phyloP scores from a whole-genome alignment of 805 yeast genomes.

The Candida methanosorbosa region DNA sequence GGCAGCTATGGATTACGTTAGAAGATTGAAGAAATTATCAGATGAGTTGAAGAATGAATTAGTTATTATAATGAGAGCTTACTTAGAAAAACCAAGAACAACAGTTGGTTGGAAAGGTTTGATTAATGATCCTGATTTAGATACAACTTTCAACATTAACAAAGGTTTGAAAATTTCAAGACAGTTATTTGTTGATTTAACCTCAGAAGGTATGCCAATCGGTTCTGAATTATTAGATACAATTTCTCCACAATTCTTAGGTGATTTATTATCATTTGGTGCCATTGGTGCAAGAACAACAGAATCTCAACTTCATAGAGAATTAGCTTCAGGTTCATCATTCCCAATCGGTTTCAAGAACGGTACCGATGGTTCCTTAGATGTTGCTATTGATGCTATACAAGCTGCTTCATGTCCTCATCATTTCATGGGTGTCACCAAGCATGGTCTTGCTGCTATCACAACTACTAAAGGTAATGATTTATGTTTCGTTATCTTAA shows the following conservation, averaged over 20 bases:
- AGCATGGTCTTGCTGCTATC: constrained; percentile 94
- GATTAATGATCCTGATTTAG: constrained; percentile 94
- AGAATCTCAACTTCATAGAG: constrained; percentile 96
- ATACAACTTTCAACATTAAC: constrained; percentile 86
- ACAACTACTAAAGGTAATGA: constrained; percentile 92
- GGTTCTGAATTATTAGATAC: constrained; percentile 98
- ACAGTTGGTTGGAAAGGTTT: constrained; percentile 99
- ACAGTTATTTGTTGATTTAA: constrained; percentile 75
- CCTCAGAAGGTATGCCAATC: constrained; percentile 71
- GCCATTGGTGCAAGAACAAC: constrained; percentile 99
- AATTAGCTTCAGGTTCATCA: constrained; percentile 90
- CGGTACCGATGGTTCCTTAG: constrained; percentile 94
- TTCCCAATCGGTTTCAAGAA: constrained; percentile 98
- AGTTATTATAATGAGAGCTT: constrained; percentile 92
- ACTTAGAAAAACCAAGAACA: constrained; percentile 95
- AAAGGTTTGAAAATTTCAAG: constrained; percentile 89
- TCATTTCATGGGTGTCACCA: constrained; percentile 90
- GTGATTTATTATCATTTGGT: constrained; percentile 90
- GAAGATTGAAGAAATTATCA: constrained; percentile 47
- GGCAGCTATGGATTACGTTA: constrained; percentile 87
- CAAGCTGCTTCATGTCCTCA: constrained; percentile 89
- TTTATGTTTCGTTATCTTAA: constrained; percentile 81
- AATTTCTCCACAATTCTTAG: constrained; percentile 90
- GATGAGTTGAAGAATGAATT: constrained; percentile 66
- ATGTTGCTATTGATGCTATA: constrained; percentile 91